phyloP scores from a whole-genome alignment of 2,329 filamentous ascomycete species.

The Botrytis medusae region DNA sequence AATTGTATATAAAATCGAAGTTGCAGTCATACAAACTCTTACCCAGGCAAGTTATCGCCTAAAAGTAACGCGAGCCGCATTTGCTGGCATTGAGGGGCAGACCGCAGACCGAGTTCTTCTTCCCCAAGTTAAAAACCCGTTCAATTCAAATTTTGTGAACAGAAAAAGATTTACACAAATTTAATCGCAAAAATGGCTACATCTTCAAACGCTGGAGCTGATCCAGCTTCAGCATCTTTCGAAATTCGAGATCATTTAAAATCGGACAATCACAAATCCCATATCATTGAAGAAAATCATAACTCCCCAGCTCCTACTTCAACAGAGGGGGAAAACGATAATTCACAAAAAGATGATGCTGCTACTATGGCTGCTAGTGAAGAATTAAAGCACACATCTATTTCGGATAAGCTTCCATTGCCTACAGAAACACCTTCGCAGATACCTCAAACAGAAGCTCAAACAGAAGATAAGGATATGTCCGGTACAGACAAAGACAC shows the following conservation, averaged over 20 bases:
- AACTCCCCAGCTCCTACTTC: constrained; percentile 33
- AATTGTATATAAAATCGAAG: neutral
- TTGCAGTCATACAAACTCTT: constrained; percentile 1
- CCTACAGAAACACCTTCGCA: constrained; percentile 55
- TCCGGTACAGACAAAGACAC: constrained; percentile 30
- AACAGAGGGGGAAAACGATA: constrained; percentile 28
- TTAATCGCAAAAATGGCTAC: constrained; percentile 24
- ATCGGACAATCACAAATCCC: constrained; percentile 25
- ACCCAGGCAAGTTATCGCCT: neutral
- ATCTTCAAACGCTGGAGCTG: constrained; percentile 30
- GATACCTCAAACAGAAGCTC: constrained; percentile 33
- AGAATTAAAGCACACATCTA: constrained; percentile 63
- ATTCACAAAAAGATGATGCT: constrained; percentile 51
- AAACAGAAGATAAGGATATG: constrained; percentile 38
- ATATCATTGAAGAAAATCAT: constrained; percentile 34
- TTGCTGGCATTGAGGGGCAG: constrained; percentile 21
- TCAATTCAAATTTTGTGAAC: constrained; percentile 1
- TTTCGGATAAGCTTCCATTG: constrained; percentile 50
- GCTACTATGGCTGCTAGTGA: constrained; percentile 63
- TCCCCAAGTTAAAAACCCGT: neutral
- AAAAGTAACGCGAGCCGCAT: constrained; percentile 11
- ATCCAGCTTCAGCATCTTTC: constrained; percentile 24
- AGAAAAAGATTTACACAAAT: constrained; percentile 1
- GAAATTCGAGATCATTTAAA: constrained; percentile 24
- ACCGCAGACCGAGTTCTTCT: constrained; percentile 17